Conservation (phyloP, 495 filamentous ascomycete genomes). For the Penicillium waksmanii region DNA sequence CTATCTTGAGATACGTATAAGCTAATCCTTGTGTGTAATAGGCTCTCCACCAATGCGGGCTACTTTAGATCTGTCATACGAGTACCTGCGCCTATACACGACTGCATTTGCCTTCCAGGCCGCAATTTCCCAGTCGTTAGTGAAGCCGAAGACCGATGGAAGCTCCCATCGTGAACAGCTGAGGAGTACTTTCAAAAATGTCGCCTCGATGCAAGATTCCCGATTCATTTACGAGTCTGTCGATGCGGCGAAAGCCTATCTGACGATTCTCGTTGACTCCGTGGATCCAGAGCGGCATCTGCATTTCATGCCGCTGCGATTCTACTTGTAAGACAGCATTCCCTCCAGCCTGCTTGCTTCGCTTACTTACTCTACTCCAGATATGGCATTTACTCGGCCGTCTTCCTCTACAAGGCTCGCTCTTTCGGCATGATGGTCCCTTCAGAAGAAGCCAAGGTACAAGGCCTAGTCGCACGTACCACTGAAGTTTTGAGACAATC, state of each 20-base stretch:
- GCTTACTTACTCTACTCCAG: slow-evolving; percentile 22
- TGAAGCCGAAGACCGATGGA: slow-evolving; percentile 41
- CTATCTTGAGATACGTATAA: neutral
- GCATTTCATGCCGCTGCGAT: slow-evolving; percentile 62
- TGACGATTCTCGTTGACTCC: slow-evolving; percentile 58
- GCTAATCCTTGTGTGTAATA: slow-evolving; percentile 26
- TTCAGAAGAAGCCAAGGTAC: slow-evolving; percentile 56
- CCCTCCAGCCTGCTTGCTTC: neutral
- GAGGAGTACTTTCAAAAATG: slow-evolving; percentile 51
- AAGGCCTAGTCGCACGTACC: slow-evolving; percentile 55
- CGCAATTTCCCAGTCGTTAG: slow-evolving; percentile 61
- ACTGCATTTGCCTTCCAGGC: slow-evolving; percentile 72
- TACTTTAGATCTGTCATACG: slow-evolving; percentile 62
- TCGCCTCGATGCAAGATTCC: slow-evolving; percentile 62
- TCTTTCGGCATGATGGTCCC: slow-evolving; percentile 57
- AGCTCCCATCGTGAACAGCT: slow-evolving; percentile 48
- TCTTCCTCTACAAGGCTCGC: slow-evolving; percentile 61
- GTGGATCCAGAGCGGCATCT: slow-evolving; percentile 59
- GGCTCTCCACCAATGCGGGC: slow-evolving; percentile 60
- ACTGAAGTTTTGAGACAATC: slow-evolving; percentile 55
- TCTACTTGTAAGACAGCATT: slow-evolving; percentile 52
- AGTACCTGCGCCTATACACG: slow-evolving; percentile 66
- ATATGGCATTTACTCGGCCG: slow-evolving; percentile 58
- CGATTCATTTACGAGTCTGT: slow-evolving; percentile 65
- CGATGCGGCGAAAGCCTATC: slow-evolving; percentile 63